Conservation (phyloP, 495 filamentous ascomycete genomes). For the Parachaetomium inaequale region DNA sequence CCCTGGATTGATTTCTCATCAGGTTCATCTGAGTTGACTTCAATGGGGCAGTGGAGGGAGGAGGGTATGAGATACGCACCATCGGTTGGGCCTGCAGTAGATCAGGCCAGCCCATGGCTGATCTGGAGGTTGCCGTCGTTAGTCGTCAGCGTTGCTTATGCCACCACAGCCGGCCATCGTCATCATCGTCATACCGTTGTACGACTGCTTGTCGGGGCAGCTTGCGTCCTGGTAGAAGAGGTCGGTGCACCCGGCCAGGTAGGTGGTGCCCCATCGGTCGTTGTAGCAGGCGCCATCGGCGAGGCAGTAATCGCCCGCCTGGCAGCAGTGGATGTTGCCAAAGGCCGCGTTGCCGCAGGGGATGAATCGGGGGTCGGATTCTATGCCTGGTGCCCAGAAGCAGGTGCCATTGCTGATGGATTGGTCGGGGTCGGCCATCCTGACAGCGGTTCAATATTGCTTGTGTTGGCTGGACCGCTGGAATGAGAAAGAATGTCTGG, state of each 20-base stretch:
- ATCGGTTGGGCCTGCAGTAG: conserved; percentile 25
- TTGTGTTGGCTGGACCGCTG: too few relatives aligned
- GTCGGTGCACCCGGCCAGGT: conserved; percentile 38
- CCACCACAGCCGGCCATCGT: neutral
- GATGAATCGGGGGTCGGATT: conserved; percentile 22
- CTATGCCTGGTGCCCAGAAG: conserved; percentile 19
- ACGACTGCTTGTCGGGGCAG: conserved; percentile 24
- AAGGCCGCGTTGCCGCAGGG: conserved; percentile 38
- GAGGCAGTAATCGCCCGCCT: conserved; percentile 34
- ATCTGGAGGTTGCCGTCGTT: neutral
- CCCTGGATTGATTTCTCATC: conserved; percentile 4
- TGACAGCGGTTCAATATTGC: neutral
- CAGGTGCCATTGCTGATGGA: conserved; percentile 41
- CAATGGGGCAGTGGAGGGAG: neutral
- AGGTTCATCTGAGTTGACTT: too few relatives aligned
- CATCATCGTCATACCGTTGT: conserved; percentile 9
- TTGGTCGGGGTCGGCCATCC: conserved; percentile 12
- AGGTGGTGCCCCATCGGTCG: conserved; percentile 25
- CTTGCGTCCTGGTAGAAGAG: conserved; percentile 12
- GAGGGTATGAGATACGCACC: conserved; percentile 22
- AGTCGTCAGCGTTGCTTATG: neutral
- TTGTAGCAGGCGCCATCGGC: conserved; percentile 31
- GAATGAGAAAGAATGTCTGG: too few relatives aligned
- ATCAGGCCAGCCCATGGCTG: conserved; percentile 27
- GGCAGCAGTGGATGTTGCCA: conserved; percentile 37